These are phyloP conservation scores for Xylaria scruposa DNA, from an alignment of 495 filamentous ascomycete genomes.

Conservation along the genomic window DNA sequence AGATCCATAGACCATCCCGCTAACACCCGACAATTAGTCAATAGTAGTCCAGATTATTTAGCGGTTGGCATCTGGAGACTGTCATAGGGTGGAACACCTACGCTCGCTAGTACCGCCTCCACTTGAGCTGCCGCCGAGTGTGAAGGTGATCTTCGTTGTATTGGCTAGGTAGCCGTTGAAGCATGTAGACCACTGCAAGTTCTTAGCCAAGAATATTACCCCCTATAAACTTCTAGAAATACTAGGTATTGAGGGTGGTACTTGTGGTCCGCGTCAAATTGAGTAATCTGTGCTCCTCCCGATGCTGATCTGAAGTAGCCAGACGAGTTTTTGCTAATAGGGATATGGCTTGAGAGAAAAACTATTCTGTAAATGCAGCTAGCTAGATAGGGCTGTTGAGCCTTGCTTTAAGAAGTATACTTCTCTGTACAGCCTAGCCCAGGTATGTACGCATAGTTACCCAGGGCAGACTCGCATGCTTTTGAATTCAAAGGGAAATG, in stretches of 20 bases:
- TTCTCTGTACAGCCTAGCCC: too few relatives aligned
- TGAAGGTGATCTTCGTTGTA: neutral
- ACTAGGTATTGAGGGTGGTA: neutral
- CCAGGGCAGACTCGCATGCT: too few relatives aligned
- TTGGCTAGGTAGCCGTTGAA: conserved; percentile 11
- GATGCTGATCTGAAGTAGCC: neutral
- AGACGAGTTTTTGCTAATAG: neutral
- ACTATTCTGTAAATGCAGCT: too few relatives aligned
- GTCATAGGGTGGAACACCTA: neutral
- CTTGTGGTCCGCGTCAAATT: neutral
- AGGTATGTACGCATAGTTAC: too few relatives aligned
- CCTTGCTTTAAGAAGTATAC: too few relatives aligned
- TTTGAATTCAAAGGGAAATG: too few relatives aligned
- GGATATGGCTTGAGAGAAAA: neutral
- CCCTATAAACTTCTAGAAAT: neutral
- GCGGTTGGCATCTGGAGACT: too few relatives aligned
- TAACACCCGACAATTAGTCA: neutral
- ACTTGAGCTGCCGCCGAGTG: neutral
- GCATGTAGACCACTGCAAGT: conserved; percentile 9
- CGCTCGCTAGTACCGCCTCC: conserved; percentile 14
- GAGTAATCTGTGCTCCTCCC: neutral
- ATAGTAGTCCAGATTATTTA: neutral
- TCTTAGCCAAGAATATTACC: neutral
- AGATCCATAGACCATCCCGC: conserved; percentile 33
- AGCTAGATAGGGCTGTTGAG: too few relatives aligned